Base-by-base conservation (phyloP, 139 green algal genomes). In the Dunaliella sp. region DNA sequence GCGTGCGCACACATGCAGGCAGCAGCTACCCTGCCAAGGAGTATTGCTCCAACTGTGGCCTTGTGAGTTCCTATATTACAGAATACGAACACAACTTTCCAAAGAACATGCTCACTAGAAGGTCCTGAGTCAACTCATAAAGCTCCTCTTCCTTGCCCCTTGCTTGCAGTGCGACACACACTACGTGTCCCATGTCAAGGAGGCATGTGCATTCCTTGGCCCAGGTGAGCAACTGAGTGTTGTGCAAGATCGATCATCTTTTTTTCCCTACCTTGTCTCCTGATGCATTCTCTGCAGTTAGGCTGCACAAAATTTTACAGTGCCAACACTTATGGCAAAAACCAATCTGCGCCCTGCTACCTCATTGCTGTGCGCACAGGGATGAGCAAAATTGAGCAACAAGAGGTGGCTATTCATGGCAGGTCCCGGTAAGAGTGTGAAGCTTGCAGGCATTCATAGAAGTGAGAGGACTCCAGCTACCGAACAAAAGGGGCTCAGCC, bases 101-200 rank as follows among this genome's bases (percentile, higher is more conserved):
- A 79, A 75, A 76, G 25, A 38, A 75, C n/a, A 24, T 34, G 2
- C 73, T 22, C 37, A 38, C 28, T 30, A 36, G 30, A 37, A 38
- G 24, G 32, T 24, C 21, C 26, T 30, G n/a, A 76, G 12, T 72
- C 30, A 26, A 36, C 28, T 36, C 16, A n/a, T 25, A 30, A 31
- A 76, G 21, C 3, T 7, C 21, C 3, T 1, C 22, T 38, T 59
- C 81, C 77, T n/a, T 82, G 72, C 26, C 35, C 35, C 26, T 72
- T 26, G 24, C 31, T 22, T 79, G 57, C 81, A 85, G 81, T 99
- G 97, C 59, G 95, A 99, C 89, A 98, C 95, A 0, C 97, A 99
- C 88, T 99, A 98, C 89, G 85, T 99, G 0, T 94, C 96, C 0
- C 96, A 99, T 59, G 97, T 99, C 25, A 98, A 98, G 87, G 94